A percentile compares a stretch with the other conserved stretches of the same genome.
Conservation (phyloP, 495 filamentous ascomycete genomes). For the Penicillium ochrochloron region DNA sequence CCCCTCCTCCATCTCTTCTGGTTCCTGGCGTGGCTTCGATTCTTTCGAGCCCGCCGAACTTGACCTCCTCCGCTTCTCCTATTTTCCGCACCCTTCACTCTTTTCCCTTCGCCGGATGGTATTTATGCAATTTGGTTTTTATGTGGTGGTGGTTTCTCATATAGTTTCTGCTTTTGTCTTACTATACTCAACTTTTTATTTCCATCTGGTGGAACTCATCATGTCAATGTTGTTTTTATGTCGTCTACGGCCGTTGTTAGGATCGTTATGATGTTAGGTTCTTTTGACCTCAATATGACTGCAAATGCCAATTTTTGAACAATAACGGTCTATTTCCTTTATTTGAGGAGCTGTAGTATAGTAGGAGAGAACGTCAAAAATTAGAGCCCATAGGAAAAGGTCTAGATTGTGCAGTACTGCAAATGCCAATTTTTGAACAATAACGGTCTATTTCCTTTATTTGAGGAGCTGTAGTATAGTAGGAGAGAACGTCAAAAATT, state of each 20-base stretch:
- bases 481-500: neutral
- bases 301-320: constrained; percentile 20
- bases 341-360: neutral
- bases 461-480: neutral
- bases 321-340: neutral
- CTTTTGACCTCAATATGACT: constrained; percentile 27
- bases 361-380: neutral
- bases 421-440: constrained; percentile 8
- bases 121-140: constrained; percentile 8
- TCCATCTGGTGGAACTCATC: constrained; percentile 21
- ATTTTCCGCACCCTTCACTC: constrained; percentile 1
- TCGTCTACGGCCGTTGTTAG: constrained; percentile 19
- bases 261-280: constrained; percentile 18
- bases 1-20: constrained; percentile 17
- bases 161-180: constrained; percentile 33
- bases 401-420: neutral
- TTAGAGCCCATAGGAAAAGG: neutral
- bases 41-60: constrained; percentile 7
- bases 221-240: constrained; percentile 7
- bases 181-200: constrained; percentile 27
- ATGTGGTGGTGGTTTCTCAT: constrained; percentile 4
- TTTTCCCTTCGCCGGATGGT: neutral
- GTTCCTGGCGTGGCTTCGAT: constrained; percentile 36
- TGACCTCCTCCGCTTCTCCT: constrained; percentile 17
- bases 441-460: neutral